These are phyloP conservation scores for Barnettozyma populi DNA, from an alignment of 805 yeast genomes.

Conservation along the genomic window DNA sequence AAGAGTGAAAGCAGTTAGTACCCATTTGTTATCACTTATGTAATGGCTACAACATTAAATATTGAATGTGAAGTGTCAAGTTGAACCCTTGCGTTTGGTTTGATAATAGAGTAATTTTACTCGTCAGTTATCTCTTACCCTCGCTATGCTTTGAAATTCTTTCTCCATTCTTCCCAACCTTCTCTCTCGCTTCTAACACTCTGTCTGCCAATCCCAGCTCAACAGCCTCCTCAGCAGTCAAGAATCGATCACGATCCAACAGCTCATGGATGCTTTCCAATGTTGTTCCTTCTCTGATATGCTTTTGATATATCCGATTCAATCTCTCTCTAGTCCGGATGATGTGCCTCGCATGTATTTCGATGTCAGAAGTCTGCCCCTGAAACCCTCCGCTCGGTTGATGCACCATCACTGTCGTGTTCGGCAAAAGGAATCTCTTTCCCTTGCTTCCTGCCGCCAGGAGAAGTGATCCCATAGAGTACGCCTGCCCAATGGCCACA, in stretches of 20 bases:
- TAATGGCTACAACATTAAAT: not conserved
- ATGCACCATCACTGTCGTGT: conserved; percentile 30
- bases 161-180: not conserved
- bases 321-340: conserved; percentile 26
- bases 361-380: conserved; percentile 30
- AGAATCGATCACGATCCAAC: conserved; percentile 22
- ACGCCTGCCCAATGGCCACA: conserved; percentile 31
- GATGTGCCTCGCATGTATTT: conserved; percentile 31
- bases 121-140: not conserved
- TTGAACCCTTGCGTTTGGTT: not conserved
- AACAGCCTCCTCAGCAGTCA: conserved; percentile 27
- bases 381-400: conserved; percentile 29
- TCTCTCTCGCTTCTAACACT: conserved; percentile 20
- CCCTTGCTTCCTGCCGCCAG: conserved; percentile 28
- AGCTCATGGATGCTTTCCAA: conserved; percentile 16
- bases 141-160: not conserved
- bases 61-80: not conserved
- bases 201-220: conserved; percentile 29
- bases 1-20: not conserved
- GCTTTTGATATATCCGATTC: conserved; percentile 24
- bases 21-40: conserved; percentile 6
- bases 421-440: conserved; percentile 26
- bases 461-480: conserved; percentile 30
- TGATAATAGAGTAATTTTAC: too few species aligned
- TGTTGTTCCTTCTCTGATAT: conserved; percentile 19